A percentile compares a stretch with the other conserved stretches of the same genome.
Evolutionary conservation across 495 filamentous ascomycete genomes (phyloP).

Genomic region (Chaetomium fimeti): DNA sequence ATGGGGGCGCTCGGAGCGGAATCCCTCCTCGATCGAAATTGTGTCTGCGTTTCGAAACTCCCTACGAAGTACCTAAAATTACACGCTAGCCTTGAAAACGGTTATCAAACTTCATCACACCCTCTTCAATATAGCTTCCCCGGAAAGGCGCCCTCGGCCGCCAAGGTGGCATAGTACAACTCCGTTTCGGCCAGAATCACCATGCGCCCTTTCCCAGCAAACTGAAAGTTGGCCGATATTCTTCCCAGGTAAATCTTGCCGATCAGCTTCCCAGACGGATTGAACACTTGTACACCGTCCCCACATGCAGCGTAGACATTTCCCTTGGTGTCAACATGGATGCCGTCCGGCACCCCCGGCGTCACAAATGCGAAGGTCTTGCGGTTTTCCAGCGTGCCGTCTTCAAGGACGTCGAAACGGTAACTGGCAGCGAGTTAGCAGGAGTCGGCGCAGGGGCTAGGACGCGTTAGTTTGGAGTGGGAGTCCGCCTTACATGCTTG

Average conservation of each 20-base stretch:
- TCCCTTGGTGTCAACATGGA: slow-evolving; percentile 59
- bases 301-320: slow-evolving; percentile 62
- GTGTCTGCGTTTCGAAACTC: neutral
- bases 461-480: too few relatives aligned
- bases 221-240: slow-evolving; percentile 56
- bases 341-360: slow-evolving; percentile 56
- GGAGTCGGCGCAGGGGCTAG: neutral
- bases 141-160: slow-evolving; percentile 41
- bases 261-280: slow-evolving; percentile 54
- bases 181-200: slow-evolving; percentile 51
- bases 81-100: neutral
- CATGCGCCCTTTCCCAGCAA: slow-evolving; percentile 54
- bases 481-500: slow-evolving; percentile 40
- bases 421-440: slow-evolving; percentile 30
- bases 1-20: too few relatives aligned
- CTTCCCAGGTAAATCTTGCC: slow-evolving; percentile 55
- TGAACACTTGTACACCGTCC: slow-evolving; percentile 64
- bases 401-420: slow-evolving; percentile 41
- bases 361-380: slow-evolving; percentile 59
- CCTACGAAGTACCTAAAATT: too few relatives aligned
- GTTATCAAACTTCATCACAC: neutral
- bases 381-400: slow-evolving; percentile 45
- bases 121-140: slow-evolving; percentile 23
- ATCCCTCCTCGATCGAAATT: too few relatives aligned
- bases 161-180: slow-evolving; percentile 51